Evolutionary conservation across 73 alveolate species (phyloP).

Genomic region (Effrenium voratum): DNA sequence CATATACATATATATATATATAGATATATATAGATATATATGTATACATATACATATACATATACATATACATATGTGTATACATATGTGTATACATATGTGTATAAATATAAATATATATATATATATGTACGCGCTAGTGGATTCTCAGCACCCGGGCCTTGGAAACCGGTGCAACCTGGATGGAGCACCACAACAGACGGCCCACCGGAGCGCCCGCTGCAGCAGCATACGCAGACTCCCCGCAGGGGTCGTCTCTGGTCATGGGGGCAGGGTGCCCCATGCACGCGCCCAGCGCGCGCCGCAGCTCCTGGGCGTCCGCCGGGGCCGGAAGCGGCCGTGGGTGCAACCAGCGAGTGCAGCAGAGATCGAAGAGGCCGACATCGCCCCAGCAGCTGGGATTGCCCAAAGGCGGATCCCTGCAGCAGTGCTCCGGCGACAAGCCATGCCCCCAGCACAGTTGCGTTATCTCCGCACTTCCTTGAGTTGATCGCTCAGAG

Average conservation of each 20-base stretch:
- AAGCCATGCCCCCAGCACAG: background rate
- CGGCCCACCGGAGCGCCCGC: constrained; percentile 20
- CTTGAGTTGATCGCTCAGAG: too few species aligned
- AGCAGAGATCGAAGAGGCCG: constrained; percentile 57
- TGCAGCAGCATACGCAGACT: constrained; percentile 26
- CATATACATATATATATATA: too few species aligned
- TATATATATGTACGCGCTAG: too few species aligned
- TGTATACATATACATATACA: too few species aligned
- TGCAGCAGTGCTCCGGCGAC: constrained; percentile 43
- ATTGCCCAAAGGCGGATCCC: constrained; percentile 20
- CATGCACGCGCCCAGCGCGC: constrained; percentile 10
- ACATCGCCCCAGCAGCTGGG: constrained; percentile 40
- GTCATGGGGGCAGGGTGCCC: background rate
- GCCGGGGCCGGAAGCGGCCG: background rate
- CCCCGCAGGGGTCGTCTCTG: background rate
- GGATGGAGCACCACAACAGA: constrained; percentile 29
- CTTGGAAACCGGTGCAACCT: background rate
- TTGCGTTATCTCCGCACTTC: too few species aligned
- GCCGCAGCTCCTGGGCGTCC: background rate
- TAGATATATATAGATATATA: too few species aligned
- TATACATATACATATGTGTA: too few species aligned
- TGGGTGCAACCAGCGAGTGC: constrained; percentile 70
- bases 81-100: too few species aligned
- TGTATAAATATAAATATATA: too few species aligned
- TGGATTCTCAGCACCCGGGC: too few species aligned